phyloP scores from a whole-genome alignment of 164 flowering plant genomes.

The Umbilicus rupestris region DNA sequence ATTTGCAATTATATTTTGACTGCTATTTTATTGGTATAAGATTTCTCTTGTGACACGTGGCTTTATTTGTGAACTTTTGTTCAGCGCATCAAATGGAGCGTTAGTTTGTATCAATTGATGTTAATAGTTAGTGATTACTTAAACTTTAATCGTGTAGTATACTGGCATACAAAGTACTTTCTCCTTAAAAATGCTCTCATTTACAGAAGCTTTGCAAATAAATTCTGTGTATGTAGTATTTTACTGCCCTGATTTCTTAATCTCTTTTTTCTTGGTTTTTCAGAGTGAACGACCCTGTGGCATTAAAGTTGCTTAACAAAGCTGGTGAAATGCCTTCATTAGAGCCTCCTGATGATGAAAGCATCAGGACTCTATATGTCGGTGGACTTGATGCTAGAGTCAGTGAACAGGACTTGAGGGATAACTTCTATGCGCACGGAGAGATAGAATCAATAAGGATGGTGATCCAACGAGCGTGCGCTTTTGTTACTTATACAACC shows the following conservation, averaged over 20 bases:
- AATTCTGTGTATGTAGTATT: not conserved
- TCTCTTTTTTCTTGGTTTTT: not conserved
- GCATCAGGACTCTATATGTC: slow-evolving; percentile 82
- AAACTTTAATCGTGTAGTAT: no score
- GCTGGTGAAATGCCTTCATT: slow-evolving; percentile 93
- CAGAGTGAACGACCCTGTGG: slow-evolving; percentile 97
- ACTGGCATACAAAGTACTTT: no score
- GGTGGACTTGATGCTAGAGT: slow-evolving; percentile 83
- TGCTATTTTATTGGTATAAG: no score
- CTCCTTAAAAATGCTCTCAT: no score
- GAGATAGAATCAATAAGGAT: slow-evolving; percentile 86
- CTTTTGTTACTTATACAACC: slow-evolving; percentile 93
- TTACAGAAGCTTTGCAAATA: not conserved
- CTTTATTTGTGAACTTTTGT: no score
- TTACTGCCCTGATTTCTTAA: not conserved
- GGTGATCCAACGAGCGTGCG: slow-evolving; percentile 75
- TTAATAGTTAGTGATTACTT: no score
- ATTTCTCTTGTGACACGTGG: no score
- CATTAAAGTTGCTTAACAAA: slow-evolving; percentile 75
- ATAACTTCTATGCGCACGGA: slow-evolving; percentile 82
- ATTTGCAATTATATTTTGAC: no score
- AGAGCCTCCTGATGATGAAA: slow-evolving; percentile 82
- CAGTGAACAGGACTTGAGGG: slow-evolving; percentile 82
- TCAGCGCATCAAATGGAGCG: no score
- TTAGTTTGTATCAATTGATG: no score